Evolutionary conservation across 768 basidiomycete species (phyloP), one percentile per base, ranked within the genome.

Genomic region (Phylloporus arenicola): DNA sequence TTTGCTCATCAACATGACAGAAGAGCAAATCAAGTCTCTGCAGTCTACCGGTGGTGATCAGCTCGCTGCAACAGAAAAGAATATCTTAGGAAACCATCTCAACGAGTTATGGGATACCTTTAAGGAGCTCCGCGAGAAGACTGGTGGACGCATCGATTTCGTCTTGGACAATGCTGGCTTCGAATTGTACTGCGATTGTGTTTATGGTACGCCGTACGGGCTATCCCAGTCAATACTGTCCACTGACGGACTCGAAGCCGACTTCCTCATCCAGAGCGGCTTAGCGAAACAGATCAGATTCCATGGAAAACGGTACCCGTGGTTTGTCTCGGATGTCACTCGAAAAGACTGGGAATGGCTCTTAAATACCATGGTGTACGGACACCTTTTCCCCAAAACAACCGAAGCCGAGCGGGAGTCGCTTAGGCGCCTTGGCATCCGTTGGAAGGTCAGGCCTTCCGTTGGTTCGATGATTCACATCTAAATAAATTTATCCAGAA

Each of bases 21-120:
- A 97, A 69, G 93, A 96, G 27, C 93, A 96, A 67, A 96, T 97
- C 72, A 93, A 92, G 67, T 81, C 86, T 41, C 77, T 96, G n/a
- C 94, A 97, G 64, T 93, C 92, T 13, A 95, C 93, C 16, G 94
- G 93, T 11, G 92, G 92, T n/a, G 94, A 92, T 41, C 83, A 91
- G 53, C 83, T 97, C 40, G 93, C 93, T 3, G 90, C 92, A 2
- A 93, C 94, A 2, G 92, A 95, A 71, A 93, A 94, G 72, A 96
- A 96, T 59, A 96, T 96, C 56, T 75, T 96, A 27, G 93, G 92
- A 31, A 95, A 96, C 69, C 76, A 92, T 62, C 73, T 90, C 54
- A 64, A 70, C 37, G 68, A 78, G 17, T 70, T 92, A 9, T 93
- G 91, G 89, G 79, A 85, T 17, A 71, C 80, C 50, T 81, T 92